These are phyloP conservation scores for Boletus coccyginus DNA, from an alignment of 768 basidiomycete genomes.

Conservation along the genomic window DNA sequence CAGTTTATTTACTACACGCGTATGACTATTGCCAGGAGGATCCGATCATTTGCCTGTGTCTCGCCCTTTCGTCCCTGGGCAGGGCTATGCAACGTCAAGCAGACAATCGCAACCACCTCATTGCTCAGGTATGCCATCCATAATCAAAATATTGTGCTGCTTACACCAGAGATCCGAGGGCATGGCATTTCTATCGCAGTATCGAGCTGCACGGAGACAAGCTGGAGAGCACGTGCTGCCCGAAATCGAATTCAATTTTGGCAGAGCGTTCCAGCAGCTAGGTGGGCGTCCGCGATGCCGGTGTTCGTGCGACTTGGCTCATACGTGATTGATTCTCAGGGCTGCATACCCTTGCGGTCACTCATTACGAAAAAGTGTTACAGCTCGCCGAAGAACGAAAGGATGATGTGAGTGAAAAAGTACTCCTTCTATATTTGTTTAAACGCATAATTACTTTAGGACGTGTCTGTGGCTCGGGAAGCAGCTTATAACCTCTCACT, in stretches of 20 bases:
- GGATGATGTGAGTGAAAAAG: neutral
- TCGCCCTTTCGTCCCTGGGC: conserved; percentile 84
- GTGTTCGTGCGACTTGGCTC: neutral
- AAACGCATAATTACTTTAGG: neutral
- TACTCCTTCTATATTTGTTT: neutral
- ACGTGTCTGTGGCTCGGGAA: conserved; percentile 10
- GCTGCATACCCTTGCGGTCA: conserved; percentile 74
- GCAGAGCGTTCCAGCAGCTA: conserved; percentile 64
- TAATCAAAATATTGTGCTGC: neutral
- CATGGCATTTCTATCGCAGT: conserved; percentile 74
- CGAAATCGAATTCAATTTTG: conserved; percentile 94
- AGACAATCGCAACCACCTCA: conserved; percentile 89
- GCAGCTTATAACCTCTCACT: conserved; percentile 61
- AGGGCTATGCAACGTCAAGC: conserved; percentile 91
- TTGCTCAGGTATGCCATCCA: conserved; percentile 29
- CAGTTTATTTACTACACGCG: conserved; percentile 83
- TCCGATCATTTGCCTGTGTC: conserved; percentile 78
- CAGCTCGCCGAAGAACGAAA: conserved; percentile 48
- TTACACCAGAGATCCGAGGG: conserved; percentile 43
- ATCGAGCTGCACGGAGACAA: conserved; percentile 59
- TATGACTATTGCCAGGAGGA: conserved; percentile 83
- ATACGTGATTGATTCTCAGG: conserved; percentile 42
- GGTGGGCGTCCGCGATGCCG: neutral
- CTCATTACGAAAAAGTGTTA: conserved; percentile 80
- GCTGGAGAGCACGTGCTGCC: conserved; percentile 41